These are phyloP conservation scores for Uromyces viciae-fabae DNA, from an alignment of 1,284 basidiomycete genomes.

Conservation along the genomic window DNA sequence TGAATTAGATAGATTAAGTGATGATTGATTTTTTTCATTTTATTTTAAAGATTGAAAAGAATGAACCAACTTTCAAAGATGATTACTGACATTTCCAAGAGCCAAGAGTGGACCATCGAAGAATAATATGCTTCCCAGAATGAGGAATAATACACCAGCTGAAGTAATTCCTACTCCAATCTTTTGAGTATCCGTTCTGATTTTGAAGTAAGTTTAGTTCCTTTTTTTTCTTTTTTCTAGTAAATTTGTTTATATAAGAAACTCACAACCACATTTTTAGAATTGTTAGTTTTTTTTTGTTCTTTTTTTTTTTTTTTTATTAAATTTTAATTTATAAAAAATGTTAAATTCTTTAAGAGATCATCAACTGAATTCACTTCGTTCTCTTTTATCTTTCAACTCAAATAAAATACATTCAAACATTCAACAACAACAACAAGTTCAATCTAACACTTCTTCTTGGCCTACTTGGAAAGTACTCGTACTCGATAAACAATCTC, in stretches of 20 bases:
- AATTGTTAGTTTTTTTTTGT: neutral
- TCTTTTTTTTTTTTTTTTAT: neutral
- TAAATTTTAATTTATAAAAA: no score
- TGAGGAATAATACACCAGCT: constrained; percentile 93
- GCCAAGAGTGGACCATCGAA: constrained; percentile 97
- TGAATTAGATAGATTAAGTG: constrained; percentile 63
- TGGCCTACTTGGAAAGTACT: constrained; percentile 95
- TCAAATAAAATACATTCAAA: constrained; percentile 21
- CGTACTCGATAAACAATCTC: constrained; percentile 88
- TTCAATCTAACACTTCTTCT: neutral
- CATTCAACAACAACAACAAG: neutral
- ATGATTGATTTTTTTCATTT: neutral
- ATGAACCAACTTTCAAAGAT: constrained; percentile 1
- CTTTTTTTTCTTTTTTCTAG: no score
- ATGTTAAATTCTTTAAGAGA: constrained; percentile 64
- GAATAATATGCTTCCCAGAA: constrained; percentile 89
- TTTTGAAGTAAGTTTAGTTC: no score
- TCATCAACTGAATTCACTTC: constrained; percentile 70
- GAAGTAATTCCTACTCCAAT: constrained; percentile 81
- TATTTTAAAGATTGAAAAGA: neutral
- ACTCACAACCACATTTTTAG: constrained; percentile 11
- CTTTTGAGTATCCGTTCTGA: constrained; percentile 44
- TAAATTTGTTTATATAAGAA: neutral
- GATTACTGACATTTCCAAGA: constrained; percentile 70
- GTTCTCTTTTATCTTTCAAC: constrained; percentile 66